phyloP scores from a whole-genome alignment of 805 yeast genomes.

The Candida suzukii region DNA sequence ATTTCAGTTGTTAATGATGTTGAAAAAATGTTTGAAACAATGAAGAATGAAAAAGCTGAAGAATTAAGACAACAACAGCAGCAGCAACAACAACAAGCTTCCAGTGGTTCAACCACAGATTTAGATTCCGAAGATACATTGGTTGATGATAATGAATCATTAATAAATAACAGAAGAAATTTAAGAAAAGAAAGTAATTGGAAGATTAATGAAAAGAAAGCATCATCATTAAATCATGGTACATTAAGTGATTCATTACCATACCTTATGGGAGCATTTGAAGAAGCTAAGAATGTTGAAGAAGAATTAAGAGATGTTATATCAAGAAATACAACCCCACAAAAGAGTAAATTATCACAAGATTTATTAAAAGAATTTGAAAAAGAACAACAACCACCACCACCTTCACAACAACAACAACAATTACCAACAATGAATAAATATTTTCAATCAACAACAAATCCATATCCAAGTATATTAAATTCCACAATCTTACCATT shows the following conservation, averaged over 20 bases:
- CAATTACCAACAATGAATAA: conserved; percentile 2
- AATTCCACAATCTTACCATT: background rate
- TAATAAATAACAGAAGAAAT: conserved; percentile 12
- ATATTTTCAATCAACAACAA: background rate
- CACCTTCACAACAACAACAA: background rate
- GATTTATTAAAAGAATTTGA: background rate
- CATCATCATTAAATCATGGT: conserved; percentile 37
- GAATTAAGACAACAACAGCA: conserved; percentile 6
- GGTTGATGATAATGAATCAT: background rate
- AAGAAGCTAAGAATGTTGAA: conserved; percentile 52
- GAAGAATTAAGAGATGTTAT: conserved; percentile 32
- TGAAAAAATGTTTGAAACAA: conserved; percentile 65
- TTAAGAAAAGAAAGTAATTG: conserved; percentile 6
- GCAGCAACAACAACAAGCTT: conserved; percentile 5
- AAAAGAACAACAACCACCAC: too few species aligned
- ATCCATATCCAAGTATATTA: background rate
- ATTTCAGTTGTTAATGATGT: conserved; percentile 60
- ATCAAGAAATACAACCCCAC: background rate
- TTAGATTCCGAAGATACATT: background rate
- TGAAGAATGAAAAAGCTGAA: conserved; percentile 22
- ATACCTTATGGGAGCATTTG: conserved; percentile 56
- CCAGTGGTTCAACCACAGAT: background rate
- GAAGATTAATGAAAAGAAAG: conserved; percentile 2
- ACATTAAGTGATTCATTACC: conserved; percentile 62
- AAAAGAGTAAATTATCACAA: background rate